A percentile compares a stretch with the other conserved stretches of the same genome.
Conservation (phyloP, 2,329 filamentous ascomycete species). For the Fusarium mexicanum region DNA sequence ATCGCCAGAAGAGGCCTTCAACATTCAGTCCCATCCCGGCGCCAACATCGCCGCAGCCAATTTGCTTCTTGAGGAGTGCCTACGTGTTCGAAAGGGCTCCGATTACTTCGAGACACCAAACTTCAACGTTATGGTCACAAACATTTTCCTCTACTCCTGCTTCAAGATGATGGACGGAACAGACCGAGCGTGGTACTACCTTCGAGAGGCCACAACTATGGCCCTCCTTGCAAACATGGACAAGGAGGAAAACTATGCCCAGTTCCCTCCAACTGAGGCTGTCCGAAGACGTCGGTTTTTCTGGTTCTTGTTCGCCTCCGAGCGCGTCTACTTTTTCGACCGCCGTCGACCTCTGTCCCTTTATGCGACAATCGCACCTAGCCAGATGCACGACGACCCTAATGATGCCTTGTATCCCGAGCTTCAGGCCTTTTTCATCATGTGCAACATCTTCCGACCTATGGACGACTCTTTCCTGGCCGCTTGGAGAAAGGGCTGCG, state of each 20-base stretch:
- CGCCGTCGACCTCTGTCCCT: constrained; percentile 73
- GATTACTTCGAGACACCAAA: constrained; percentile 68
- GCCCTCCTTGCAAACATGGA: constrained; percentile 68
- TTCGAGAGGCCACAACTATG: constrained; percentile 80
- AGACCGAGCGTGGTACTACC: constrained; percentile 80
- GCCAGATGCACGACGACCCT: constrained; percentile 69
- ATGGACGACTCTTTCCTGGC: constrained; percentile 73
- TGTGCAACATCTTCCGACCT: constrained; percentile 71
- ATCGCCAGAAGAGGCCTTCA: constrained; percentile 60
- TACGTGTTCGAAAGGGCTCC: constrained; percentile 70
- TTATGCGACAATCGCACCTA: constrained; percentile 76
- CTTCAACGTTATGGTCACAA: constrained; percentile 72
- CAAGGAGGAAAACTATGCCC: constrained; percentile 70
- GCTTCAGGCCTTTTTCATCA: constrained; percentile 65
- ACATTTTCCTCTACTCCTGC: constrained; percentile 80
- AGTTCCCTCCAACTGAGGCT: constrained; percentile 67
- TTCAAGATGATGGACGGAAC: constrained; percentile 49
- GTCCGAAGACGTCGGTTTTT: constrained; percentile 73
- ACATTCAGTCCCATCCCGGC: constrained; percentile 65
- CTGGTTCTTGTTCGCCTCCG: constrained; percentile 77
- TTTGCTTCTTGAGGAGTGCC: constrained; percentile 72
- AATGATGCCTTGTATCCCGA: constrained; percentile 64
- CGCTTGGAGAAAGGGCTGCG: constrained; percentile 72
- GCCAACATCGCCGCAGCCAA: constrained; percentile 72
- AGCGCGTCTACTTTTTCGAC: constrained; percentile 78